Evolutionary conservation across 768 basidiomycete species (phyloP).

Genomic region (Rhodotorula toruloides): DNA sequence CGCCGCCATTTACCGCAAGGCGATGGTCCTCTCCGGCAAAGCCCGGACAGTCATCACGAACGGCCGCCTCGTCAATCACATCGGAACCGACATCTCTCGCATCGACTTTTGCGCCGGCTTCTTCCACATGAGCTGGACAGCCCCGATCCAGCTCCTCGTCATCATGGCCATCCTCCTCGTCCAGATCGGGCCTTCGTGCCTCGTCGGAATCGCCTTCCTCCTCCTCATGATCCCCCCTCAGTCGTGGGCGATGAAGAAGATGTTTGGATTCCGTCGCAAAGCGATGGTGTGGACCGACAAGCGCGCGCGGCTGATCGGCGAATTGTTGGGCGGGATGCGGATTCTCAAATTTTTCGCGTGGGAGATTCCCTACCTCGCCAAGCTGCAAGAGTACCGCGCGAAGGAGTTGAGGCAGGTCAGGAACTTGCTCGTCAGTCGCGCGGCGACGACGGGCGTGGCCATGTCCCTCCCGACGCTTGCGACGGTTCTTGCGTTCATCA

Average conservation of each 20-base stretch:
- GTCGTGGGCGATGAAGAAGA: conserved; percentile 63
- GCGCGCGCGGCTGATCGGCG: conserved; percentile 80
- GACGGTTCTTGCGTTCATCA: conserved; percentile 63
- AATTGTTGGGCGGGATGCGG: conserved; percentile 81
- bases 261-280: conserved; percentile 65
- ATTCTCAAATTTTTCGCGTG: conserved; percentile 76
- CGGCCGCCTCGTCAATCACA: conserved; percentile 86
- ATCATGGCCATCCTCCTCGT: conserved; percentile 68
- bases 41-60: conserved; percentile 75
- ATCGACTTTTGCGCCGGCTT: conserved; percentile 77
- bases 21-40: conserved; percentile 68
- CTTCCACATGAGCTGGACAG: conserved; percentile 48
- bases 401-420: conserved; percentile 64
- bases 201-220: conserved; percentile 61
- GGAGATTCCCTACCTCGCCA: conserved; percentile 62
- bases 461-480: conserved; percentile 63
- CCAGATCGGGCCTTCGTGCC: conserved; percentile 62
- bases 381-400: conserved; percentile 59
- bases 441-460: conserved; percentile 39
- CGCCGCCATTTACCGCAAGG: conserved; percentile 74
- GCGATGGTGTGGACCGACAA: conserved; percentile 85
- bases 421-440: conserved; percentile 42
- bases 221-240: conserved; percentile 65
- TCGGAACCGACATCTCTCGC: conserved; percentile 82
- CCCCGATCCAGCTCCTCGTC: conserved; percentile 67